Percentiles rank a stretch among this genome's conserved stretches.
These are phyloP conservation scores for Picea glauca DNA, from an alignment of 75 land plant genomes.

Conservation along the genomic window DNA sequence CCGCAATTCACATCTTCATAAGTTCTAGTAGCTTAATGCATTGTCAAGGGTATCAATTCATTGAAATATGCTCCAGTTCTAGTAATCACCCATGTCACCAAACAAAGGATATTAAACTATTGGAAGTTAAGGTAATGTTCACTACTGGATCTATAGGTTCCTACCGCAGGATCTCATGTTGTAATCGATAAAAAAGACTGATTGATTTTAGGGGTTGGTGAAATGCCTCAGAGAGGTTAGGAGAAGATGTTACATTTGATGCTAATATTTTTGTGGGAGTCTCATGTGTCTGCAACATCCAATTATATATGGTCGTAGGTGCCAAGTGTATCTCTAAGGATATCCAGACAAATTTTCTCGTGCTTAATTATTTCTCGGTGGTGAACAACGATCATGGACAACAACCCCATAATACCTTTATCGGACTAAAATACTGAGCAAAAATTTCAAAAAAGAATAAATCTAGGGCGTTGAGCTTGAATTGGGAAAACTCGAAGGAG, in stretches of 20 bases:
- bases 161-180: too few relatives aligned
- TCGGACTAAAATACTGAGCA: constrained; percentile 9
- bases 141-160: too few relatives aligned
- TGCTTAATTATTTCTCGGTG: constrained; percentile 57
- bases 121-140: too few relatives aligned
- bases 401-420: constrained; percentile 27
- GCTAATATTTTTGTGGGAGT: not conserved
- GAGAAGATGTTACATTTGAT: not conserved
- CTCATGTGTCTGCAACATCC: not conserved
- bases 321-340: constrained; percentile 78
- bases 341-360: constrained; percentile 58
- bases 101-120: too few relatives aligned
- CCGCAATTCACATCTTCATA: too few relatives aligned
- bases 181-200: not conserved
- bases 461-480: too few relatives aligned
- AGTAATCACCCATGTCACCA: too few relatives aligned
- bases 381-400: constrained; percentile 20
- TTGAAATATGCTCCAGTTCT: too few relatives aligned
- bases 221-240: not conserved
- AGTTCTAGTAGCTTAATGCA: too few relatives aligned
- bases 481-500: too few relatives aligned
- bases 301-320: constrained; percentile 7
- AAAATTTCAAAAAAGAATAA: too few relatives aligned
- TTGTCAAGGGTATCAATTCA: too few relatives aligned
- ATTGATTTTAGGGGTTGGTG: constrained; percentile 39